Percentiles rank a stretch among this genome's conserved stretches.
Evolutionary conservation across 1,284 basidiomycete genomes (phyloP).

Genomic region (Cutaneotrichosporon curvatum): DNA sequence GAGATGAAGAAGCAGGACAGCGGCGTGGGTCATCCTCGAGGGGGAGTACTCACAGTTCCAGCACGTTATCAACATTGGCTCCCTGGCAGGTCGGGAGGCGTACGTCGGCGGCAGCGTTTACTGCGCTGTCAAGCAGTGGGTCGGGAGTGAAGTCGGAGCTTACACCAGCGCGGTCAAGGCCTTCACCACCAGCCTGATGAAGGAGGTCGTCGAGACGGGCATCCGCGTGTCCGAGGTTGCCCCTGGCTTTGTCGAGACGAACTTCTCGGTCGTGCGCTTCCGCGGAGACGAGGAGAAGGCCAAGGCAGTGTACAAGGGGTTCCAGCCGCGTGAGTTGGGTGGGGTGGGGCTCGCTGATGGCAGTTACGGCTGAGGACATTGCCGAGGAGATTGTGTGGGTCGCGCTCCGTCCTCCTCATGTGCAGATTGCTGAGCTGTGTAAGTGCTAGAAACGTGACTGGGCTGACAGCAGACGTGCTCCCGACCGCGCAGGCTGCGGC

Average conservation of each 20-base stretch:
- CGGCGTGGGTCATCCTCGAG: conserved; percentile 48
- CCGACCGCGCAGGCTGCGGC: conserved; percentile 20
- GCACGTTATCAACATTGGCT: conserved; percentile 90
- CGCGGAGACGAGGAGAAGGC: conserved; percentile 69
- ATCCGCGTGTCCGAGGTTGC: conserved; percentile 84
- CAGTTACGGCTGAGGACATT: conserved; percentile 70
- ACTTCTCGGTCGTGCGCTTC: conserved; percentile 74
- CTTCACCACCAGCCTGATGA: conserved; percentile 71
- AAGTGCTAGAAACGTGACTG: conserved; percentile 53
- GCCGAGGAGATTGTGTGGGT: conserved; percentile 96
- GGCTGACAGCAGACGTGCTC: conserved; percentile 15
- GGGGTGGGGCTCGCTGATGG: conserved; percentile 7
- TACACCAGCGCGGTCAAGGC: conserved; percentile 63
- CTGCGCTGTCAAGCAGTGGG: conserved; percentile 31
- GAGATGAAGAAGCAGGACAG: conserved; percentile 77
- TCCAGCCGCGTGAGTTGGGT: conserved; percentile 60
- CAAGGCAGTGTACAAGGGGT: conserved; percentile 74
- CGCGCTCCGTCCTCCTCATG: conserved; percentile 75
- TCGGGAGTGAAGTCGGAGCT: background rate
- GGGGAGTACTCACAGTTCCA: background rate
- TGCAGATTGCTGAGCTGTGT: conserved; percentile 73
- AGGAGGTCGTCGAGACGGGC: conserved; percentile 75
- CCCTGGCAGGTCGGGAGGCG: conserved; percentile 77
- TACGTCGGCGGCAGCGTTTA: conserved; percentile 69
- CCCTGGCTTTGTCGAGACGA: conserved; percentile 54